These are phyloP conservation scores for Raphanus raphanistrum DNA, from an alignment of 345 rosid species.

Conservation along the genomic window DNA sequence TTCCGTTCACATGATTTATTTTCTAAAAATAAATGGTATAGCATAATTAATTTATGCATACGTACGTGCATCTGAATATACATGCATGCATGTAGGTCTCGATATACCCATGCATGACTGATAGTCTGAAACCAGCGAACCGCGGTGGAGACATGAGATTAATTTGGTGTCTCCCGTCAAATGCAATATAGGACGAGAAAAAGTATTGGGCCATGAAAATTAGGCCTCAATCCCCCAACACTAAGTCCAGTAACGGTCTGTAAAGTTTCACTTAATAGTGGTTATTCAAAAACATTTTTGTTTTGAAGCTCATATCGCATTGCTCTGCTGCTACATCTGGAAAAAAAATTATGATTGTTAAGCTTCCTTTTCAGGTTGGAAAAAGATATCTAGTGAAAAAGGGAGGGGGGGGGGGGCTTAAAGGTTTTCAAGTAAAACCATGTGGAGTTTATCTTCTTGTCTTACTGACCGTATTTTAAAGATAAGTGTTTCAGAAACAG, in stretches of 20 bases:
- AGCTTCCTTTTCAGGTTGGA: no score
- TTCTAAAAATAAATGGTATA: constrained; percentile 17
- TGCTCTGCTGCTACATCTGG: no score
- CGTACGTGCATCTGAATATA: background rate
- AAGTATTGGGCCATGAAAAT: background rate
- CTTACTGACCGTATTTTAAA: no score
- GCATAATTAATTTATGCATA: background rate
- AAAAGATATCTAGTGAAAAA: no score
- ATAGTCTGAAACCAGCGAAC: background rate
- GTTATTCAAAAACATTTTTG: background rate
- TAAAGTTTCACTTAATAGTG: background rate
- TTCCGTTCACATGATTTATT: background rate
- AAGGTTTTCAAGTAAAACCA: no score
- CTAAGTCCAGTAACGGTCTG: background rate
- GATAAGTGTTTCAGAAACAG: no score
- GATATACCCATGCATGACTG: background rate
- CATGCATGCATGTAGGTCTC: constrained; percentile 4
- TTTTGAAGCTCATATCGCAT: background rate
- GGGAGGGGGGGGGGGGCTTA: no score
- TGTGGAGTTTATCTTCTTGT: no score
- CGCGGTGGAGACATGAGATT: background rate
- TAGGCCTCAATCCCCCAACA: constrained; percentile 12
- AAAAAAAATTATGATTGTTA: no score
- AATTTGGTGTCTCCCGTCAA: background rate
- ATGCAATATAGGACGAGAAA: background rate